phyloP scores from a whole-genome alignment of 176 grass and related monocot species.

The Metroxylon sagu region DNA sequence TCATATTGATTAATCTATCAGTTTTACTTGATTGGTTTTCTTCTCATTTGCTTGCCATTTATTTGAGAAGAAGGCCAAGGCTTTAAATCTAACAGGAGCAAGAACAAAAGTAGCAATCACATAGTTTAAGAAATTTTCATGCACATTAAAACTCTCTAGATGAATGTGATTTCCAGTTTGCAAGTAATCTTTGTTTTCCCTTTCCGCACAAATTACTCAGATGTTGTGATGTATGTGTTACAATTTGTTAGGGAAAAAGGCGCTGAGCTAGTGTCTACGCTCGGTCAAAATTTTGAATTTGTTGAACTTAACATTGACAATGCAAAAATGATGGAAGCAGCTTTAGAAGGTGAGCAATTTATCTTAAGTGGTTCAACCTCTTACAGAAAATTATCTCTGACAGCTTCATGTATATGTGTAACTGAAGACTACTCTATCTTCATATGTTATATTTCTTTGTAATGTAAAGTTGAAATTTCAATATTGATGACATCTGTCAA shows the following conservation, averaged over 20 bases:
- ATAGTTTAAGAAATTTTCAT: too few relatives aligned
- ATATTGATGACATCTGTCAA: not conserved
- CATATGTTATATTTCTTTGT: conserved; percentile 6
- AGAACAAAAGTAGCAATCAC: too few relatives aligned
- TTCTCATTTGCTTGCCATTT: too few relatives aligned
- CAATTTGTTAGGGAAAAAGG: conserved; percentile 60
- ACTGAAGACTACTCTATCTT: too few relatives aligned
- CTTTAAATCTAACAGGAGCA: too few relatives aligned
- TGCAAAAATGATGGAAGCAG: conserved; percentile 40
- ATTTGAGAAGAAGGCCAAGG: too few relatives aligned
- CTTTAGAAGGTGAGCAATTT: conserved; percentile 40
- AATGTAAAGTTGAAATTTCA: not conserved
- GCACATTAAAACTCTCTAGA: too few relatives aligned
- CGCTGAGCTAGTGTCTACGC: conserved; percentile 45
- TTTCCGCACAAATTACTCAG: not conserved
- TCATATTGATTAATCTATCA: too few relatives aligned
- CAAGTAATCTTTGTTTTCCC: not conserved
- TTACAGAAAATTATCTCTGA: too few relatives aligned
- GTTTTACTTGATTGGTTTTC: too few relatives aligned
- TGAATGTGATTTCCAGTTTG: not conserved
- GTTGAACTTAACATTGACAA: conserved; percentile 53
- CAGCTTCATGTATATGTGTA: too few relatives aligned
- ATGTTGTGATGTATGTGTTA: not conserved
- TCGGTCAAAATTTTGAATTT: conserved; percentile 55
- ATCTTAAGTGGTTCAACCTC: too few relatives aligned